Evolutionary conservation across 345 rosid species (phyloP), one percentile per base, ranked within the genome.

Genomic region (Salix purpurea): DNA sequence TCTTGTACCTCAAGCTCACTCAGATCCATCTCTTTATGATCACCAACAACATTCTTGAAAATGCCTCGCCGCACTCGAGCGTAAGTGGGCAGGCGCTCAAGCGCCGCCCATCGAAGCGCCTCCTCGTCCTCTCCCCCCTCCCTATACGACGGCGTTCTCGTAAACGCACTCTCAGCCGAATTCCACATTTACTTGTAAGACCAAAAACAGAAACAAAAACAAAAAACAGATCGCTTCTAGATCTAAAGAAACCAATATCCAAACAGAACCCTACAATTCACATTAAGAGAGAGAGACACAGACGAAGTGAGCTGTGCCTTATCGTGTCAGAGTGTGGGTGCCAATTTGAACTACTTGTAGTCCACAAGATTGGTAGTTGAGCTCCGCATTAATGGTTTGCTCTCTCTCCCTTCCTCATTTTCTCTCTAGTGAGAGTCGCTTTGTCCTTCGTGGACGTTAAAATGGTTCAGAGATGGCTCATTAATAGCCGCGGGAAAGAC

Each of bases 101-200:
- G 75, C 75, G 96, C 99, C 21, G 92, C 99, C 98, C 97, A 95
- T 23, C 87, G 91, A 4, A 95, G 90, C 68, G 90, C 94, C 85
- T 93, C 97, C 86, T 95, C 95, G 21, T 92, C 89, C 24, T 85
- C 90, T 0, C 77, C 91, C 36, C 83, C 87, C 77, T 89, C 93
- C 78, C 82, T 76, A 69, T 84, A 86, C 79, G 97, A 91, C 64
- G 90, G 70, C 81, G 96, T 72, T 75, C 94, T 85, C n/a, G 90
- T 78, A 74, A 95, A 90, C 32, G 82, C 88, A 69, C 88, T 91
- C 86, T 91, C 96, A 79, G 87, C 88, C 77, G 97, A 86, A 79
- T 85, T 93, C 99, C 99, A 95, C 99, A 95, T 80, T 12, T n/a
- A n/a, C 10, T 15, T 16, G 32, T 6, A 9, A 9, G 1, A 40